phyloP scores from a whole-genome alignment of 148 eudicot genomes.

The Nepenthes mirabilis region DNA sequence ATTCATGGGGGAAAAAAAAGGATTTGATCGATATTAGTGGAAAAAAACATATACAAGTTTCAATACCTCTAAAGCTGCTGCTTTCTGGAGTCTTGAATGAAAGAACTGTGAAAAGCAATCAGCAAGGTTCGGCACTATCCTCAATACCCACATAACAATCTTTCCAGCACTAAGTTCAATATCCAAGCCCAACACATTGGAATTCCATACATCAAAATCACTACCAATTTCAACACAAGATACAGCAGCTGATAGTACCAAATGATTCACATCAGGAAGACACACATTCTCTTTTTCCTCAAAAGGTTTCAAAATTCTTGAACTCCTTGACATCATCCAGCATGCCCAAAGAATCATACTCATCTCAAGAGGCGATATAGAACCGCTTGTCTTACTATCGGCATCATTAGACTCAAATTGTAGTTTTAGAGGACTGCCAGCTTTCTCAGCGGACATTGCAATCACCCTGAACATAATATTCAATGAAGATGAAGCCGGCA shows the following conservation, averaged over 20 bases:
- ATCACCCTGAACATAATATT: slow-evolving; percentile 40
- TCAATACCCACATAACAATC: slow-evolving; percentile 64
- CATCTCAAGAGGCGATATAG: slow-evolving; percentile 37
- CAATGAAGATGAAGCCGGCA: slow-evolving; percentile 37
- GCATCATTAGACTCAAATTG: slow-evolving; percentile 39
- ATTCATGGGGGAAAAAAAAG: no score
- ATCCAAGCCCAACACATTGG: slow-evolving; percentile 24
- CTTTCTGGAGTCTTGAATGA: slow-evolving; percentile 32
- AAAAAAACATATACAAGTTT: background rate
- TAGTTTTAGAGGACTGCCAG: slow-evolving; percentile 42
- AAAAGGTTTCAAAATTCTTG: slow-evolving; percentile 11
- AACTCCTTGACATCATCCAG: slow-evolving; percentile 53
- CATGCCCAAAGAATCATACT: slow-evolving; percentile 61
- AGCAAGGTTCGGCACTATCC: slow-evolving; percentile 56
- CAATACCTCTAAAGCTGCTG: slow-evolving; percentile 38
- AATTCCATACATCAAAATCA: slow-evolving; percentile 36
- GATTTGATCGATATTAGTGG: no score
- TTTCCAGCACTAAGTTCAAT: slow-evolving; percentile 52
- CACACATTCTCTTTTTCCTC: slow-evolving; percentile 14
- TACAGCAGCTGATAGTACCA: slow-evolving; percentile 59
- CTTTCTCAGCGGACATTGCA: slow-evolving; percentile 37
- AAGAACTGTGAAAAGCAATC: slow-evolving; percentile 61
- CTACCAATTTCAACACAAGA: slow-evolving; percentile 32
- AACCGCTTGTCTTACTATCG: slow-evolving; percentile 56
- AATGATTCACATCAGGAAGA: slow-evolving; percentile 60